phyloP scores from a whole-genome alignment of 1,284 basidiomycete species.

The Cystobasidium sp. region DNA sequence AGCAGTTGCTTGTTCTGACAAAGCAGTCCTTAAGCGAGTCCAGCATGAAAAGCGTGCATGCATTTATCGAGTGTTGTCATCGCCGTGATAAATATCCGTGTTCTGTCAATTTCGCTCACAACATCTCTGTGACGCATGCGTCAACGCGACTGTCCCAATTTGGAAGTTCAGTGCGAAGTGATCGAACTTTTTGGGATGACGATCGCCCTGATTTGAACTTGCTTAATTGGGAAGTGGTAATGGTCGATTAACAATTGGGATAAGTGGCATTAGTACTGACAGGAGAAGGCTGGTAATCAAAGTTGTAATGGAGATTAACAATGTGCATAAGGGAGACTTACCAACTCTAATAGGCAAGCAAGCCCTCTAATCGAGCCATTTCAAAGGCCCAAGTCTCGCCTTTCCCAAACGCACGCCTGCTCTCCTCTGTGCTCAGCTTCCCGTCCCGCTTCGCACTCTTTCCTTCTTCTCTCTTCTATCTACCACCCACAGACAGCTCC shows the following conservation, averaged over 20 bases:
- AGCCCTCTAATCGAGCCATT: not conserved
- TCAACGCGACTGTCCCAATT: conserved; percentile 3
- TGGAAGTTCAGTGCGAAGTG: not conserved
- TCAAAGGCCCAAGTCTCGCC: not conserved
- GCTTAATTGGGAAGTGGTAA: conserved; percentile 5
- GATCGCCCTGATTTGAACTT: not conserved
- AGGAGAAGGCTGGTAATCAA: not conserved
- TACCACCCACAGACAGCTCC: not conserved
- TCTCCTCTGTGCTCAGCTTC: not conserved
- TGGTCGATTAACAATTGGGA: not conserved
- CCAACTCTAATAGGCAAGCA: not conserved
- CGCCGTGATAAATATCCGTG: not conserved
- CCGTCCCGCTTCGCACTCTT: not conserved
- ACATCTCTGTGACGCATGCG: not conserved
- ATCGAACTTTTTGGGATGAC: conserved; percentile 12
- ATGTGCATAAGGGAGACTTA: no score
- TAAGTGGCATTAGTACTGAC: not conserved
- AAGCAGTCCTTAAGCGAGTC: not conserved
- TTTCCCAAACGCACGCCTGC: not conserved
- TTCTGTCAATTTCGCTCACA: conserved; percentile 2
- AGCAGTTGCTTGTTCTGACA: no score
- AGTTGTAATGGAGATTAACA: conserved; percentile 1
- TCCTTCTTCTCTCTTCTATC: conserved; percentile 6
- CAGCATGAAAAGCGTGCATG: not conserved
- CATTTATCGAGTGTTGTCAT: not conserved